Percentiles rank a stretch among this genome's conserved stretches.
Evolutionary conservation across 352 stramenopile genomes (phyloP).

Genomic region (Globisporangium middletonii): DNA sequence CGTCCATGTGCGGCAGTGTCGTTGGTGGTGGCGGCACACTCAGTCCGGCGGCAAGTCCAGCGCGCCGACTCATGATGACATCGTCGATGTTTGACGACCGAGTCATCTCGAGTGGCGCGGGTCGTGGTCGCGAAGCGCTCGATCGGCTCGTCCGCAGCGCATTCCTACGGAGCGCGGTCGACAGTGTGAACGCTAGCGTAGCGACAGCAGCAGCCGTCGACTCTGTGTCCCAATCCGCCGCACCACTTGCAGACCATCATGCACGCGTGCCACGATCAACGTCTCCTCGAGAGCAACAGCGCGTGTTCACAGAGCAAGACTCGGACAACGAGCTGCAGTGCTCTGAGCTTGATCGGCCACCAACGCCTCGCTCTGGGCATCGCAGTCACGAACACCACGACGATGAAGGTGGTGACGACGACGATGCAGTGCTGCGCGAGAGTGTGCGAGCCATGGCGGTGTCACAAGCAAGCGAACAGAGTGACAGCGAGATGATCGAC

Average conservation of each 20-base stretch:
- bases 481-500: not conserved
- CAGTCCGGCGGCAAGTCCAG: conserved; percentile 8
- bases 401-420: no score
- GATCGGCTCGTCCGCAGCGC: conserved; percentile 47
- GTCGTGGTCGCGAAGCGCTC: conserved; percentile 44
- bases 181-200: not conserved
- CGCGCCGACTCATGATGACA: conserved; percentile 13
- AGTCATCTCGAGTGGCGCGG: conserved; percentile 28
- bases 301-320: no score
- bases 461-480: not conserved
- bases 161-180: conserved; percentile 24
- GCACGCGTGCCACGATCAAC: no score
- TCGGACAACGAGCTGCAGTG: no score
- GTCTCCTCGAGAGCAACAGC: no score
- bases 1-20: not conserved
- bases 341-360: no score
- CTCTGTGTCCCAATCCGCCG: not conserved
- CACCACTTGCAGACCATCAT: no score
- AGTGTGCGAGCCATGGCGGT: no score
- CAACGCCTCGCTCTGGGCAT: no score
- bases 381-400: no score
- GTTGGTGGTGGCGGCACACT: not conserved
- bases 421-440: no score
- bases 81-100: conserved; percentile 44
- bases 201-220: not conserved